Conservation (phyloP, 2,329 filamentous ascomycete genomes). For the Sclerotinia borealis region DNA sequence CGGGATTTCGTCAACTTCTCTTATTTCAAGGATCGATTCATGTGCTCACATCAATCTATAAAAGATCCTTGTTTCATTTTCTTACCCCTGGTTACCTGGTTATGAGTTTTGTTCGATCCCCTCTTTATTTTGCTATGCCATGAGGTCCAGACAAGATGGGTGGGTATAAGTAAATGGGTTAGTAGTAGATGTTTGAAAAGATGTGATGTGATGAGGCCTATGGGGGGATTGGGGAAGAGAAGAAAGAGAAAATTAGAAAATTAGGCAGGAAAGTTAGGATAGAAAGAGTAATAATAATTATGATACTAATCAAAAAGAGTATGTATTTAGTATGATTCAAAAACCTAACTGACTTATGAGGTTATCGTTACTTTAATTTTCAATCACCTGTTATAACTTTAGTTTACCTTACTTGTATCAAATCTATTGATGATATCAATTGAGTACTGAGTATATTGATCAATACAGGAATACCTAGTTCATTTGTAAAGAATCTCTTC, state of each 20-base stretch:
- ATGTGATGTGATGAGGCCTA: too few relatives aligned
- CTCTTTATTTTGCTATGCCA: too few relatives aligned
- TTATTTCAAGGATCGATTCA: background rate
- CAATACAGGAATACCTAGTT: background rate
- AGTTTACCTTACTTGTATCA: background rate
- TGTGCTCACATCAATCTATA: too few relatives aligned
- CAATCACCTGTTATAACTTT: background rate
- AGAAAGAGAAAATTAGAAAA: too few relatives aligned
- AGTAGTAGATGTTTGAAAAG: too few relatives aligned
- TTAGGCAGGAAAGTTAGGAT: background rate
- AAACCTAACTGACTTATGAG: background rate
- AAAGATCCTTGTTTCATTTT: background rate
- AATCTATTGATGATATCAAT: background rate
- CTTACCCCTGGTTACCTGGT: background rate
- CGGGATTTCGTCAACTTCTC: too few relatives aligned
- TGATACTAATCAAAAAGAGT: background rate
- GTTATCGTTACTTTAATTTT: background rate
- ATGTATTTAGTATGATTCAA: background rate
- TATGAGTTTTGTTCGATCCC: too few relatives aligned
- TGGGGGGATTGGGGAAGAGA: too few relatives aligned
- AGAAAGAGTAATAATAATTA: background rate
- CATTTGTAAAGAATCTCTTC: too few relatives aligned
- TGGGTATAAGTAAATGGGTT: background rate
- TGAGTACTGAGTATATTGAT: background rate
- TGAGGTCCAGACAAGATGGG: conserved; percentile 1